These are phyloP conservation scores for Ogataea dorogensis DNA, from an alignment of 805 yeast genomes.

Conservation along the genomic window DNA sequence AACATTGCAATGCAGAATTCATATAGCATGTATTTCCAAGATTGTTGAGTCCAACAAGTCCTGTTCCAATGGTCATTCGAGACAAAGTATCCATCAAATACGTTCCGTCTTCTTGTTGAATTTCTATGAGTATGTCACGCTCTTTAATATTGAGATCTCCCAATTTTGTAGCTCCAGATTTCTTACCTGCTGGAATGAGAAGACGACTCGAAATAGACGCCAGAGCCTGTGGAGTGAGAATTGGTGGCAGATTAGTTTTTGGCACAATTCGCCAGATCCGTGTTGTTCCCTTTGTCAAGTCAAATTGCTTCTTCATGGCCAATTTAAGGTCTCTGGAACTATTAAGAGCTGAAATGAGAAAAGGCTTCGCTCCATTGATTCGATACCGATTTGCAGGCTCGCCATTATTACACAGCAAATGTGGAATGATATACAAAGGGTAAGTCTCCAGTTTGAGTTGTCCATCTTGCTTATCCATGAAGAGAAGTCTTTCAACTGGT, in stretches of 20 bases:
- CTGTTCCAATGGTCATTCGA: slow-evolving; percentile 33
- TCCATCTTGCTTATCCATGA: slow-evolving; percentile 27
- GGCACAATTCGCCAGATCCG: slow-evolving; percentile 29
- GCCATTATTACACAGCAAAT: slow-evolving; percentile 26
- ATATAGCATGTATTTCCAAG: slow-evolving; percentile 91
- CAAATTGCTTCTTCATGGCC: slow-evolving; percentile 23
- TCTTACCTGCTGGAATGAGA: slow-evolving; percentile 26
- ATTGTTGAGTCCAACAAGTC: slow-evolving; percentile 63
- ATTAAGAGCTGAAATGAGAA: slow-evolving; percentile 36
- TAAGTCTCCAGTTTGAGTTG: slow-evolving; percentile 25
- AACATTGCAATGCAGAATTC: slow-evolving; percentile 92
- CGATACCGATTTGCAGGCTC: slow-evolving; percentile 30
- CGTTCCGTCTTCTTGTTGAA: slow-evolving; percentile 26
- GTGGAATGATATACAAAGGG: slow-evolving; percentile 30
- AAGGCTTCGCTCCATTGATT: slow-evolving; percentile 35
- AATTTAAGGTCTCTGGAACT: slow-evolving; percentile 30
- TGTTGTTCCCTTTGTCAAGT: slow-evolving; percentile 14
- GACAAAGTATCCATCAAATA: slow-evolving; percentile 27
- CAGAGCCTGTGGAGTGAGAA: slow-evolving; percentile 20
- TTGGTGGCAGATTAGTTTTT: slow-evolving; percentile 15
- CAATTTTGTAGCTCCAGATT: slow-evolving; percentile 16
- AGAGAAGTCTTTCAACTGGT: slow-evolving; percentile 38
- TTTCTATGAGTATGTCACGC: slow-evolving; percentile 28
- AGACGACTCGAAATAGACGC: slow-evolving; percentile 17
- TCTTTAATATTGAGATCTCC: slow-evolving; percentile 18